Percentiles rank a stretch among this genome's conserved stretches.
Evolutionary conservation across 2,329 filamentous ascomycete genomes (phyloP).

Genomic region (Aspergillus glaucus): DNA sequence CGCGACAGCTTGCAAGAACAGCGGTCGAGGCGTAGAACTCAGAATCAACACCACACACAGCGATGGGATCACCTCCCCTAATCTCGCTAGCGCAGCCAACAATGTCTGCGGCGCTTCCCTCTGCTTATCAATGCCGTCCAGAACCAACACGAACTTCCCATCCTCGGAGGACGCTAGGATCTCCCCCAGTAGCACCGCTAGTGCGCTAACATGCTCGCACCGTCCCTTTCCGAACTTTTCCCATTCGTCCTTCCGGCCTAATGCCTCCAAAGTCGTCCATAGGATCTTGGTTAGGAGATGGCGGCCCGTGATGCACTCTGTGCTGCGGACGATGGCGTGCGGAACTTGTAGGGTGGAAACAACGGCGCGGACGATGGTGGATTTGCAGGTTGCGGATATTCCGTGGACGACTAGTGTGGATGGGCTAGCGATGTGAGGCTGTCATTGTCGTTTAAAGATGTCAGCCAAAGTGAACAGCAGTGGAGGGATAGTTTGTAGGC

Average conservation of each 20-base stretch:
- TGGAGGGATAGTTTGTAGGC: background rate
- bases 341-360: constrained; percentile 53
- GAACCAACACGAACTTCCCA: constrained; percentile 69
- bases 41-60: constrained; percentile 73
- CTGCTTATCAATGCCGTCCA: constrained; percentile 83
- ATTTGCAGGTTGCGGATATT: constrained; percentile 81
- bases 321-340: constrained; percentile 37
- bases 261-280: constrained; percentile 30
- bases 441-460: background rate
- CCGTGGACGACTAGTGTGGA: constrained; percentile 75
- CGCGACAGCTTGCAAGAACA: constrained; percentile 62
- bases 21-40: constrained; percentile 59
- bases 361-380: constrained; percentile 58
- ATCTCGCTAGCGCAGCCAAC: constrained; percentile 69
- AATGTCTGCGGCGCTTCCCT: constrained; percentile 73
- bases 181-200: constrained; percentile 62
- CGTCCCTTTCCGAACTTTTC: constrained; percentile 48
- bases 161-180: constrained; percentile 28
- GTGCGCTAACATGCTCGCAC: constrained; percentile 74
- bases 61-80: constrained; percentile 74
- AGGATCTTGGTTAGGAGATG: constrained; percentile 44
- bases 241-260: constrained; percentile 33
- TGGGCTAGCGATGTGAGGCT: constrained; percentile 55
- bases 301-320: constrained; percentile 41
- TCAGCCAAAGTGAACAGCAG: background rate